phyloP scores from a whole-genome alignment of 2,329 filamentous ascomycete species.

The Hyphodiscus sp. region DNA sequence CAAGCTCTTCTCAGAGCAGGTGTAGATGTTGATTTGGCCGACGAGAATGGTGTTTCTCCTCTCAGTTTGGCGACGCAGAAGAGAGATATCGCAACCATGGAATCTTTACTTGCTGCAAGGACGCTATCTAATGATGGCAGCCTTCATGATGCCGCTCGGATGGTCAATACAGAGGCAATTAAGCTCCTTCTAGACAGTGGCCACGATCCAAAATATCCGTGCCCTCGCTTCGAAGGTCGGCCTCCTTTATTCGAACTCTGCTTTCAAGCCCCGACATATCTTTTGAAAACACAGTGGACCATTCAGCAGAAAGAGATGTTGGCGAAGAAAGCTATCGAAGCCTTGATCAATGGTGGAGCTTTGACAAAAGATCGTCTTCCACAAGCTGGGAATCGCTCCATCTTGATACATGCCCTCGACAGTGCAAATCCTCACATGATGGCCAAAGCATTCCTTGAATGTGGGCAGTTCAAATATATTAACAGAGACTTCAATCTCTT shows the following conservation, averaged over 20 bases:
- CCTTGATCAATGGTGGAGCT: slow-evolving; percentile 49
- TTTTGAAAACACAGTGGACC: slow-evolving; percentile 38
- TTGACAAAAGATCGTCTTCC: slow-evolving; percentile 41
- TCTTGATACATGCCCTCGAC: slow-evolving; percentile 56
- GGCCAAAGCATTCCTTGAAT: slow-evolving; percentile 52
- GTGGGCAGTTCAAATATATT: slow-evolving; percentile 57
- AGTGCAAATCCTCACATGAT: slow-evolving; percentile 47
- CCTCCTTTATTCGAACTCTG: slow-evolving; percentile 60
- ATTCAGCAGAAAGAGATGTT: slow-evolving; percentile 42
- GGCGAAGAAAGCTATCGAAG: slow-evolving; percentile 51
- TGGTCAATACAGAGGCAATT: slow-evolving; percentile 51
- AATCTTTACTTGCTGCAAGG: slow-evolving; percentile 49
- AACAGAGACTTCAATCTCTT: slow-evolving; percentile 54
- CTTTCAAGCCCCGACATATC: slow-evolving; percentile 38
- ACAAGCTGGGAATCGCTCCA: slow-evolving; percentile 49
- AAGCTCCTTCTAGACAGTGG: slow-evolving; percentile 50
- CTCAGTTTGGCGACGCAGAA: slow-evolving; percentile 26
- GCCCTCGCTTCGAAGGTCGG: slow-evolving; percentile 53
- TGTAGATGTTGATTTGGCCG: slow-evolving; percentile 9
- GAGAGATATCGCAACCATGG: slow-evolving; percentile 49
- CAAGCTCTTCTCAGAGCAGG: slow-evolving; percentile 8
- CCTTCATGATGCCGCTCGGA: slow-evolving; percentile 56
- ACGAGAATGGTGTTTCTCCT: slow-evolving; percentile 3
- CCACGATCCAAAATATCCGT: slow-evolving; percentile 60
- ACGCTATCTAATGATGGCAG: slow-evolving; percentile 62